Conservation (phyloP, 1,139 yeast genomes). For the Kodamaea fungicola region DNA sequence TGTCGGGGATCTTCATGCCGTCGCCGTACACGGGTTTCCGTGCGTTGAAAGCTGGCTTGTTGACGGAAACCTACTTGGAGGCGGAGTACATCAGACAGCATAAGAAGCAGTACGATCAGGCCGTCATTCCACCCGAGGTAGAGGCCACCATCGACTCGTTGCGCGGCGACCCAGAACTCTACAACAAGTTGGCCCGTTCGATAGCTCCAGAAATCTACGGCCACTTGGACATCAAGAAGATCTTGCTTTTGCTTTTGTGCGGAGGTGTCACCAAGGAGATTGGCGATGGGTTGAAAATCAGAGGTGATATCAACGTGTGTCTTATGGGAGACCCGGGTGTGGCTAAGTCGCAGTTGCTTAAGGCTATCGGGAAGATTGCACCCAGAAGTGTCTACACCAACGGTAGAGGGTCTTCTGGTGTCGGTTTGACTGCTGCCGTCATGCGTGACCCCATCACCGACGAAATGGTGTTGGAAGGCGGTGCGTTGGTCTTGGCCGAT, state of each 20-base stretch:
- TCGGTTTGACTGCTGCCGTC: slow-evolving; percentile 98
- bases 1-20: slow-evolving; percentile 90
- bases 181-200: slow-evolving; percentile 76
- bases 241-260: slow-evolving; percentile 74
- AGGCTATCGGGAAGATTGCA: slow-evolving; percentile 87
- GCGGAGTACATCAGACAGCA: slow-evolving; percentile 85
- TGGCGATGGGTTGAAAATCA: slow-evolving; percentile 94
- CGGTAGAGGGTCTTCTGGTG: slow-evolving; percentile 98
- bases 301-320: slow-evolving; percentile 96
- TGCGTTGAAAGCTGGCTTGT: slow-evolving; percentile 86
- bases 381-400: slow-evolving; percentile 98
- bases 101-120: slow-evolving; percentile 78
- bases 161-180: slow-evolving; percentile 58
- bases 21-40: slow-evolving; percentile 93
- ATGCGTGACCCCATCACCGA: slow-evolving; percentile 98
- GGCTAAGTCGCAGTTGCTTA: slow-evolving; percentile 93
- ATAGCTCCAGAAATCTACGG: slow-evolving; percentile 99
- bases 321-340: slow-evolving; percentile 99
- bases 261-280: slow-evolving; percentile 96
- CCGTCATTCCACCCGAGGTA: slow-evolving; percentile 56
- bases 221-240: slow-evolving; percentile 89
- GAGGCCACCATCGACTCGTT: slow-evolving; percentile 54
- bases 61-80: slow-evolving; percentile 91
- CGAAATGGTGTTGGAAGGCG: slow-evolving; percentile 98
- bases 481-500: slow-evolving; percentile 95